These are phyloP conservation scores for Rhodomyrtus psidioides DNA, from an alignment of 441 rosid genomes.

Conservation along the genomic window DNA sequence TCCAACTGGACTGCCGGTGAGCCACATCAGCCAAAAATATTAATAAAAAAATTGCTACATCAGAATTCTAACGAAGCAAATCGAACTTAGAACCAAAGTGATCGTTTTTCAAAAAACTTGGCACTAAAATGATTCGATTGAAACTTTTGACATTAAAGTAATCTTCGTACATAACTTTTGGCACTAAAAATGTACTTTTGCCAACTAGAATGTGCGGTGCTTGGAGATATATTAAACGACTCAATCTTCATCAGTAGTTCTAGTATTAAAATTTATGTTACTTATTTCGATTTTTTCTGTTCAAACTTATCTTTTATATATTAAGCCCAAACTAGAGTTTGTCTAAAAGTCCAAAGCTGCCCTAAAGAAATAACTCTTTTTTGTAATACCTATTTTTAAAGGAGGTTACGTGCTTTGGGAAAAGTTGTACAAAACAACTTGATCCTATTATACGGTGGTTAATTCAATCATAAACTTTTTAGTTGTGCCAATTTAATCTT, in stretches of 20 bases:
- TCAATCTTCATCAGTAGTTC: background rate
- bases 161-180: no score
- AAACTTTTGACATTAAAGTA: no score
- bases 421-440: background rate
- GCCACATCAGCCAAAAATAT: no score
- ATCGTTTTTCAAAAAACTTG: no score
- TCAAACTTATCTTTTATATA: background rate
- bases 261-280: background rate
- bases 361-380: background rate
- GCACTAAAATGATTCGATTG: no score
- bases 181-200: no score
- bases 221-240: no score
- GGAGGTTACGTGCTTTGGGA: background rate
- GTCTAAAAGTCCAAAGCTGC: background rate
- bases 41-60: no score
- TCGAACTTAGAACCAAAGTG: no score
- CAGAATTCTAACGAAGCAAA: no score
- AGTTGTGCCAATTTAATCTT: background rate
- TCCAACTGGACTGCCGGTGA: no score
- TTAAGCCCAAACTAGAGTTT: background rate
- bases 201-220: no score
- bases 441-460: fast-evolving
- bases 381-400: background rate
- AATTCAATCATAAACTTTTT: background rate
- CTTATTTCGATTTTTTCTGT: background rate